A percentile compares a stretch with the other conserved stretches of the same genome.
Evolutionary conservation across 331 rosid species (phyloP).

Genomic region (Arachis monticola): DNA sequence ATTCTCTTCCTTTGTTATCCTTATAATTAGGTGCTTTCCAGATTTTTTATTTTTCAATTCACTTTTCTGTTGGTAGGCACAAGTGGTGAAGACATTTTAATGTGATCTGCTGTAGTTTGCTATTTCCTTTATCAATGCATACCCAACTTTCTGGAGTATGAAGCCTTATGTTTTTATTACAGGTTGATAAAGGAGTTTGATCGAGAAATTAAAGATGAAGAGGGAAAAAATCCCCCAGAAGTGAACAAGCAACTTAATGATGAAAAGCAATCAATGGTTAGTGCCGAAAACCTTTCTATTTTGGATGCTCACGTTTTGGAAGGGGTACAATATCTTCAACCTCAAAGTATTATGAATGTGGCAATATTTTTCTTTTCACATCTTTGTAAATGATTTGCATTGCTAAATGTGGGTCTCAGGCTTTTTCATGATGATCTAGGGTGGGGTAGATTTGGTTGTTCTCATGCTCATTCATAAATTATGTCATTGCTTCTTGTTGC

Average conservation of each 20-base stretch:
- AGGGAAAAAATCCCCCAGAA: constrained; percentile 78
- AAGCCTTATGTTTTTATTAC: constrained; percentile 28
- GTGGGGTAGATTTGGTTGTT: background rate
- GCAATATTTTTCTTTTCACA: constrained; percentile 14
- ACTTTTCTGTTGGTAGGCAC: constrained; percentile 1
- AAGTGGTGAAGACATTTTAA: constrained; percentile 17
- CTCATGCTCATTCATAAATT: constrained; percentile 10
- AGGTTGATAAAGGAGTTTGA: constrained; percentile 95
- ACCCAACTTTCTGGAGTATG: constrained; percentile 17
- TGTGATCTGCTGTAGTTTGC: constrained; percentile 30
- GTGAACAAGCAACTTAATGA: constrained; percentile 96
- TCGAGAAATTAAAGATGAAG: constrained; percentile 94
- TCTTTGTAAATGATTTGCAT: constrained; percentile 21
- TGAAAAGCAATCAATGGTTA: constrained; percentile 94
- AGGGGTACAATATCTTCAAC: constrained; percentile 18
- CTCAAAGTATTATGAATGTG: constrained; percentile 21
- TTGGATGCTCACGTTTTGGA: constrained; percentile 19
- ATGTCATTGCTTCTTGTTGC: background rate
- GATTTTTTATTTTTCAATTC: constrained; percentile 6
- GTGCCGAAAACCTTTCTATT: constrained; percentile 35
- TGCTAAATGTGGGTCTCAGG: constrained; percentile 5
- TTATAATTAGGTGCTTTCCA: constrained; percentile 29
- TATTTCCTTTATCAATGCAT: constrained; percentile 19
- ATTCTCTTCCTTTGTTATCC: background rate
- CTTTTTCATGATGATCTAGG: background rate